phyloP scores from a whole-genome alignment of 2,329 filamentous ascomycete genomes.

The Pseudogymnoascus sp. region DNA sequence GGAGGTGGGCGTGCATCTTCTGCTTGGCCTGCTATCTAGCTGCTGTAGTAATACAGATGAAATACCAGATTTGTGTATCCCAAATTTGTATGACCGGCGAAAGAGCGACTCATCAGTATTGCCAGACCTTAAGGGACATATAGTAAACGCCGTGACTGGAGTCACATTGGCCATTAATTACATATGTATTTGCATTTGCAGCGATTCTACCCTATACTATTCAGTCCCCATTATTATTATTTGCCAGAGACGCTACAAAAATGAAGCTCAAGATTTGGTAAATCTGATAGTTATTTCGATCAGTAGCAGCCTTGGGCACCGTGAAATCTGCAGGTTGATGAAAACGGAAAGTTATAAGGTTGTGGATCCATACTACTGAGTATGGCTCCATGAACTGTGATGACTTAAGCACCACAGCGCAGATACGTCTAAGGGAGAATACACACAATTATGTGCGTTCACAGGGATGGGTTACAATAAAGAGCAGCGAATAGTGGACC shows the following conservation, averaged over 20 bases:
- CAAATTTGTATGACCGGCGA: background rate
- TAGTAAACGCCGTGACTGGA: background rate
- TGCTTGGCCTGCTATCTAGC: background rate
- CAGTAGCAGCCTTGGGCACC: background rate
- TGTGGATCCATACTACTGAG: background rate
- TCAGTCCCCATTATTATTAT: background rate
- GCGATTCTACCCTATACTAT: background rate
- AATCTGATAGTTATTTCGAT: background rate
- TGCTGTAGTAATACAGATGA: background rate
- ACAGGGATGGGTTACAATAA: background rate
- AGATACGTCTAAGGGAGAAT: background rate
- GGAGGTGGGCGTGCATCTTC: background rate
- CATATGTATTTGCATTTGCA: background rate
- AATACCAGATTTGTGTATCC: slow-evolving; percentile 2
- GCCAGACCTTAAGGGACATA: background rate
- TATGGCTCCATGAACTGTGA: background rate
- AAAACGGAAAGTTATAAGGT: slow-evolving; percentile 8
- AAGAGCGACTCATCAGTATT: background rate
- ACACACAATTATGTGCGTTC: background rate
- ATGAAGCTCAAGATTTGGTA: background rate
- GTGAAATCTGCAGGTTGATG: slow-evolving; percentile 2
- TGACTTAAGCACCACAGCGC: background rate
- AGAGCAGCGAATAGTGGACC: background rate
- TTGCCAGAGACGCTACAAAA: background rate
- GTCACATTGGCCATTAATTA: background rate